Base-by-base conservation (phyloP, 192 early-diverging fungal species). In the Coemansia sp. region DNA sequence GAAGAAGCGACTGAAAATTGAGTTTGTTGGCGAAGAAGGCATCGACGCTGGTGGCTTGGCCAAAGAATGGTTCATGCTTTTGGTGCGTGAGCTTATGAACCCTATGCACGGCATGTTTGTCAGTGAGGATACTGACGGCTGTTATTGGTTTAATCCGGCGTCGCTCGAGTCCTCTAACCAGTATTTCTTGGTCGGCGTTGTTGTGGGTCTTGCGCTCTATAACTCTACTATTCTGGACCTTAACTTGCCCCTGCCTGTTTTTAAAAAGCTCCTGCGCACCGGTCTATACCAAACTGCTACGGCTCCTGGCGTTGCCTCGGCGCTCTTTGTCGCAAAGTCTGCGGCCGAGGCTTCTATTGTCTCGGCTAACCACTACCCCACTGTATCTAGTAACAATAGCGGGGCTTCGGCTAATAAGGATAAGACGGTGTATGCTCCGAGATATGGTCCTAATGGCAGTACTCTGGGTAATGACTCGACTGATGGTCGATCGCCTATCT, bases 1-100 rank as follows among this genome's bases (percentile, higher is more conserved):
- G 57, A 96, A 95, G 66, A 98, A 98, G 78, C 92, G 94, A 16
- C 80, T 98, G 9, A 85, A 91, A n/a, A 92, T 98, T 46, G 88
- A 93, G 69, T 98, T 98, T 88, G 86, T 92, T 34, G 96, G 91
- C 5, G 96, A 98, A 80, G 95, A 95, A 57, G 97, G 95, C 5
- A 88, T 99, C 6, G 96, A 98, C 81, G 95, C 92, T n/a, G 97
- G 97, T 43, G 97, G 97, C 0, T 79, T 99, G 24, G 89, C 95
- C 38, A 99, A 99, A 65, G 97, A 99, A 62, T 99, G 97, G 97
- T 97, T 99, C 69, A 84, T 97, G 64, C 87, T 99, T 39, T 87
- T 99, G 13, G 88, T 97, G 6, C 87, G 95, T 13, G 91, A 97
- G 39, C 83, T 99, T 29, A 95, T 99, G 87, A 95, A 96, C 85